phyloP scores from a whole-genome alignment of 805 yeast genomes.

The Priceomyces fermenticarens region DNA sequence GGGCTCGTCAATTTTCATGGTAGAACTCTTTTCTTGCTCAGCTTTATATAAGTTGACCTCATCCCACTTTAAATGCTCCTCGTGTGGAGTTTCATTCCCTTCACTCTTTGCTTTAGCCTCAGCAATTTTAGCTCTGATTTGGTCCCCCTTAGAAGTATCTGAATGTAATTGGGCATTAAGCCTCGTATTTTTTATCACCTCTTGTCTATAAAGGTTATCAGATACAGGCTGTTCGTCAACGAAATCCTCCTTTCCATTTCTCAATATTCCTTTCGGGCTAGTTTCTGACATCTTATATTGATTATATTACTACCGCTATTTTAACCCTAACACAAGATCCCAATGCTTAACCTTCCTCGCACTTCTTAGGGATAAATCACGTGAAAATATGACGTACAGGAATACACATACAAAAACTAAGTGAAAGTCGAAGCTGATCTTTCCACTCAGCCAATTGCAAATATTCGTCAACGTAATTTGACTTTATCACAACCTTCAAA shows the following conservation, averaged over 20 bases:
- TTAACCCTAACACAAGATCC: no score
- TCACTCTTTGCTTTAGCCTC: conserved; percentile 25
- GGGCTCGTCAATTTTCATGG: conserved; percentile 89
- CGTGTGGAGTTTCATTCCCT: conserved; percentile 2
- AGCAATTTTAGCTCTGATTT: conserved; percentile 44
- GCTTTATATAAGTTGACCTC: conserved; percentile 69
- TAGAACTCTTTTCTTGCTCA: conserved; percentile 69
- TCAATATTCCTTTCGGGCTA: conserved; percentile 46
- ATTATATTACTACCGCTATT: neutral
- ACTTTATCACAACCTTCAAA: no score
- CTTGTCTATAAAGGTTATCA: conserved; percentile 52
- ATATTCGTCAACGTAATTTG: no score
- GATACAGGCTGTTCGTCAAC: conserved; percentile 15
- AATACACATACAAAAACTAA: no score
- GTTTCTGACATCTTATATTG: conserved; percentile 7
- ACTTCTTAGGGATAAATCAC: no score
- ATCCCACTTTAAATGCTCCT: conserved; percentile 73
- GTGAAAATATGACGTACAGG: no score
- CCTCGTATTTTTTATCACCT: conserved; percentile 77
- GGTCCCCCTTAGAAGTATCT: conserved; percentile 41
- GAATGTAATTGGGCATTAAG: conserved; percentile 58
- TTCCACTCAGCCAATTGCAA: no score
- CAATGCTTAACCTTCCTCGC: no score
- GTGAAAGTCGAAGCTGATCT: no score
- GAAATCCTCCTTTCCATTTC: conserved; percentile 42